Conservation (phyloP, 805 yeast genomes). For the Wickerhamomyces subpelliculosus region DNA sequence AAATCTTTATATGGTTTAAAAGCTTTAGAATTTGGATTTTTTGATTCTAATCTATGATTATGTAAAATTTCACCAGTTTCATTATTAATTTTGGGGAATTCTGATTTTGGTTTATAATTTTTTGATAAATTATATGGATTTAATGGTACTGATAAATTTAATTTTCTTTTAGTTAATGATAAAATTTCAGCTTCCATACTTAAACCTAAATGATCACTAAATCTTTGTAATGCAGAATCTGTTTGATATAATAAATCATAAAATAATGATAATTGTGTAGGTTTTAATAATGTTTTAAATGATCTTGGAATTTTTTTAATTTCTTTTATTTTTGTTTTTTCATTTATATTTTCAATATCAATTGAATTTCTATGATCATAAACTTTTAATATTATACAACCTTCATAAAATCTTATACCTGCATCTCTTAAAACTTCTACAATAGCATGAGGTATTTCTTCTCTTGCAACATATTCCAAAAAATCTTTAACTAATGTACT, state of each 20-base stretch:
- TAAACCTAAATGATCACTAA: slow-evolving; percentile 72
- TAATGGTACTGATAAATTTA: slow-evolving; percentile 66
- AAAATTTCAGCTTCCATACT: slow-evolving; percentile 86
- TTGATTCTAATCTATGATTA: slow-evolving; percentile 33
- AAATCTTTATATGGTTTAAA: slow-evolving; percentile 40
- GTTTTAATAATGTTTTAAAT: slow-evolving; percentile 70
- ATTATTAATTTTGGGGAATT: slow-evolving; percentile 32
- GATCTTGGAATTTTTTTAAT: slow-evolving; percentile 44
- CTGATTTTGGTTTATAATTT: slow-evolving; percentile 41
- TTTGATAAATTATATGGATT: slow-evolving; percentile 51
- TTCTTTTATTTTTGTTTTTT: slow-evolving; percentile 7
- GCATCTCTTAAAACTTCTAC: slow-evolving; percentile 87
- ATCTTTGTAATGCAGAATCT: slow-evolving; percentile 59
- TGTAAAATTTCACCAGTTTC: slow-evolving; percentile 25
- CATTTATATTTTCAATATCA: slow-evolving; percentile 7
- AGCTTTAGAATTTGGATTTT: slow-evolving; percentile 29
- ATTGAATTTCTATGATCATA: slow-evolving; percentile 66
- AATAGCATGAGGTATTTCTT: slow-evolving; percentile 82
- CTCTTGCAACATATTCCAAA: slow-evolving; percentile 68
- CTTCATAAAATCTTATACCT: slow-evolving; percentile 79
- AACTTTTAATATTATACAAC: slow-evolving; percentile 81
- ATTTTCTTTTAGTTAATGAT: slow-evolving; percentile 67
- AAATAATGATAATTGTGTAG: slow-evolving; percentile 74
- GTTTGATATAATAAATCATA: slow-evolving; percentile 82
- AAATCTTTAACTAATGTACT: slow-evolving; percentile 77